These are phyloP conservation scores for Mycena filopes DNA, from an alignment of 768 basidiomycete species.

Conservation along the genomic window DNA sequence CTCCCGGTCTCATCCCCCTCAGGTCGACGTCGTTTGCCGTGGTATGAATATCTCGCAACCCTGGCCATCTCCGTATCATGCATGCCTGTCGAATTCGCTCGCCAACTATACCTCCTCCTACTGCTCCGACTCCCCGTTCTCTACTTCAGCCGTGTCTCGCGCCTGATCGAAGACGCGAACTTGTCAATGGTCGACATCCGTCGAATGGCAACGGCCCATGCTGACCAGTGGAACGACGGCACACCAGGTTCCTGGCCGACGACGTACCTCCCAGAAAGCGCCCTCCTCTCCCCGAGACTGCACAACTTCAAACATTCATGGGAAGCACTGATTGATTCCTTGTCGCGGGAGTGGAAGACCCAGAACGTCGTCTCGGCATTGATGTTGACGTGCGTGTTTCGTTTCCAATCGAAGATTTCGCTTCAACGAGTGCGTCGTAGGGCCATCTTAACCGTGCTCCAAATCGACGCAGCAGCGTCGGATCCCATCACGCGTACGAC, in stretches of 20 bases:
- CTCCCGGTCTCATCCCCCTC: neutral
- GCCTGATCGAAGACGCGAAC: constrained; percentile 65
- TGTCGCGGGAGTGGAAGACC: constrained; percentile 67
- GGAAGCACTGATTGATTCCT: constrained; percentile 31
- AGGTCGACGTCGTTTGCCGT: neutral
- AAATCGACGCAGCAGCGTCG: constrained; percentile 46
- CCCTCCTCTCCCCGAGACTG: constrained; percentile 55
- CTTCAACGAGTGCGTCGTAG: neutral
- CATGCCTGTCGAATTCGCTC: constrained; percentile 34
- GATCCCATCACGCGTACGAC: constrained; percentile 65
- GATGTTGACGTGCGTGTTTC: constrained; percentile 24
- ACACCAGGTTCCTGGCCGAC: constrained; percentile 9
- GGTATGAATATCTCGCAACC: neutral
- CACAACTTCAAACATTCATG: constrained; percentile 36
- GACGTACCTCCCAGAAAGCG: constrained; percentile 33
- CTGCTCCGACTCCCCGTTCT: constrained; percentile 63
- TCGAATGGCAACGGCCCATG: constrained; percentile 21
- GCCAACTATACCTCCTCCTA: constrained; percentile 27
- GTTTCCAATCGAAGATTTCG: neutral
- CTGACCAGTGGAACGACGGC: constrained; percentile 25
- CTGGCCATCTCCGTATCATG: neutral
- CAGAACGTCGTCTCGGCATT: constrained; percentile 66
- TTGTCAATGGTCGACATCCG: constrained; percentile 57
- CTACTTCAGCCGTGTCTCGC: constrained; percentile 66
- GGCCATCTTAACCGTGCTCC: constrained; percentile 32